Percentiles rank a stretch among this genome's conserved stretches.
Evolutionary conservation across 2,329 filamentous ascomycete species (phyloP).

Genomic region (Gremmenia infestans): DNA sequence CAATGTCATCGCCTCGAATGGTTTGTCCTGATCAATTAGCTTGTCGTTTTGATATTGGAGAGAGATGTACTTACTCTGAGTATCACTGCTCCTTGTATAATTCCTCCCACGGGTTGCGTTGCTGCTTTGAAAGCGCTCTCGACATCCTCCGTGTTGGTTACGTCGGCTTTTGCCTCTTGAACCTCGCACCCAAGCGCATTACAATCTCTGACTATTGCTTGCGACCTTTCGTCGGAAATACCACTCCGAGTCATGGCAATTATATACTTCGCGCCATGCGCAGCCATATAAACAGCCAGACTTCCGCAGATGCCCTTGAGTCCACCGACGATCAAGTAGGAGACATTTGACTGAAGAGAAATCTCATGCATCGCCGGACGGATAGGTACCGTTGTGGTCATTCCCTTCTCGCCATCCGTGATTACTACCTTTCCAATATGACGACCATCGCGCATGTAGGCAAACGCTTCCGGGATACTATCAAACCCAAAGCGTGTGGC

Average conservation of each 20-base stretch:
- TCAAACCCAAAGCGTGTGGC: slow-evolving; percentile 18
- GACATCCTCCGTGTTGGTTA: slow-evolving; percentile 12
- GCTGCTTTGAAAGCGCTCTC: background rate
- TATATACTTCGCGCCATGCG: background rate
- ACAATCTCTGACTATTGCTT: background rate
- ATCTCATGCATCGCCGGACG: background rate
- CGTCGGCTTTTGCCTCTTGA: slow-evolving; percentile 35
- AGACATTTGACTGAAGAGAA: slow-evolving; percentile 6
- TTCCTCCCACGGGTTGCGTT: slow-evolving; percentile 35
- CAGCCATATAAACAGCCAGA: slow-evolving; percentile 4
- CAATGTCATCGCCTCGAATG: slow-evolving; percentile 30
- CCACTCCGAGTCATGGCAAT: slow-evolving; percentile 4
- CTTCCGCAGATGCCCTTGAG: slow-evolving; percentile 21
- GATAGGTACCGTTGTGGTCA: slow-evolving; percentile 1
- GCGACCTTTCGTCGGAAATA: background rate
- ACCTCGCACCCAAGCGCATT: slow-evolving; percentile 37
- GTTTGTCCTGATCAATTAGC: background rate
- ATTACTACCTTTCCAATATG: slow-evolving; percentile 40
- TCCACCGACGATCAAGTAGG: slow-evolving; percentile 22
- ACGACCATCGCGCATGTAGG: slow-evolving; percentile 34
- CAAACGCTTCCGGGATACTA: slow-evolving; percentile 22
- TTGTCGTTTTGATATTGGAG: background rate
- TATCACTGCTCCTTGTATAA: slow-evolving; percentile 45
- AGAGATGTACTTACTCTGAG: slow-evolving; percentile 2
- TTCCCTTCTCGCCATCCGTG: slow-evolving; percentile 2